Percentiles rank a stretch among this genome's conserved stretches.
phyloP scores from a whole-genome alignment of 2,329 filamentous ascomycete genomes.

The Fusarium chlamydosporum region DNA sequence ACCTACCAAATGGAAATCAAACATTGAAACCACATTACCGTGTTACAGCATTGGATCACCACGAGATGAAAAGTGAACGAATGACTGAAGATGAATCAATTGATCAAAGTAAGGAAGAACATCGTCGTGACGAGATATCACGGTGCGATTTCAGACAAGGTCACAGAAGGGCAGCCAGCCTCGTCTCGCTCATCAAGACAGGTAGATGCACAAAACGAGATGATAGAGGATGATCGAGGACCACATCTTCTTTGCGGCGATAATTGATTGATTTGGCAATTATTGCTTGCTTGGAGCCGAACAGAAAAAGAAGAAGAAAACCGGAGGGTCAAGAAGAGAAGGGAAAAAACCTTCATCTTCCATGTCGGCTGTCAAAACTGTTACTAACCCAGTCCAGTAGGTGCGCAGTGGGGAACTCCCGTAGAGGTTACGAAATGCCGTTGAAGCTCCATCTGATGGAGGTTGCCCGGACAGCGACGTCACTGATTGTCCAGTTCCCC shows the following conservation, averaged over 20 bases:
- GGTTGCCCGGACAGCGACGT: slow-evolving; percentile 53
- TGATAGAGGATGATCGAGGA: not conserved
- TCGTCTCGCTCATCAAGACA: slow-evolving; percentile 22
- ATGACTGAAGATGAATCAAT: slow-evolving; percentile 4
- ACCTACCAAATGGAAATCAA: slow-evolving; percentile 54
- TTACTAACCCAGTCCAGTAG: slow-evolving; percentile 36
- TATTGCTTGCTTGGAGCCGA: slow-evolving; percentile 6
- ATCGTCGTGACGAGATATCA: slow-evolving; percentile 25
- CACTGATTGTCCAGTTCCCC: slow-evolving; percentile 40
- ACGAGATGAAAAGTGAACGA: slow-evolving; percentile 4
- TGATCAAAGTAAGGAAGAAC: slow-evolving; percentile 9
- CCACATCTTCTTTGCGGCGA: slow-evolving; percentile 4
- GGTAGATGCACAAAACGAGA: slow-evolving; percentile 8
- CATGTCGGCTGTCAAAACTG: slow-evolving; percentile 25
- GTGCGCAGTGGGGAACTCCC: slow-evolving; percentile 16
- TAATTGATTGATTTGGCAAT: slow-evolving; percentile 18
- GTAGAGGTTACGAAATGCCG: slow-evolving; percentile 9
- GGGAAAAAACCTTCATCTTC: slow-evolving; percentile 34
- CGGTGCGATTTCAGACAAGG: slow-evolving; percentile 12
- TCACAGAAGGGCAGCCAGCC: slow-evolving; percentile 27
- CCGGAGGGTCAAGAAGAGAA: not conserved
- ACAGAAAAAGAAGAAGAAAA: slow-evolving; percentile 13
- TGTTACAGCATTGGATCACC: slow-evolving; percentile 26
- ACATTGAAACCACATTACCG: slow-evolving; percentile 38
- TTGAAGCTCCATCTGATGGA: slow-evolving; percentile 12